Evolutionary conservation across 441 rosid genomes (phyloP).

Genomic region (Pelargonium myrrhifolium): DNA sequence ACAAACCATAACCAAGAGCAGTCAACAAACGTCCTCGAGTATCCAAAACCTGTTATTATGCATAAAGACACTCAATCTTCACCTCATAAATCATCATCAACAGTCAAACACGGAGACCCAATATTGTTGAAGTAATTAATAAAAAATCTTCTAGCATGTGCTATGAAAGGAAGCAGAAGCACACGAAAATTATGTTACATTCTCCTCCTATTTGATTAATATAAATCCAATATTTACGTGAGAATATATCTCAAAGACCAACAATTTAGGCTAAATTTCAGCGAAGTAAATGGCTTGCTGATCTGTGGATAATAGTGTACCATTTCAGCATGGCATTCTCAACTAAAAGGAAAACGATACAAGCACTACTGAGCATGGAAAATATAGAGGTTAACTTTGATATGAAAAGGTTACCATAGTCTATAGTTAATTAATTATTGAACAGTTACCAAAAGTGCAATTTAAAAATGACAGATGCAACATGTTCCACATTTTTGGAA

Average conservation of each 20-base stretch:
- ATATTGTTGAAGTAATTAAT: not conserved
- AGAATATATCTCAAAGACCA: too few relatives aligned
- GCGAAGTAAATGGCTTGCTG: too few relatives aligned
- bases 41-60: constrained; percentile 37
- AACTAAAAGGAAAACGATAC: not conserved
- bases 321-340: not conserved
- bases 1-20: constrained; percentile 56
- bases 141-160: not conserved
- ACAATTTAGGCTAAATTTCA: too few relatives aligned
- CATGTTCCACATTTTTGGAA: too few relatives aligned
- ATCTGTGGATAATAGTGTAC: not conserved
- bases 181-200: not conserved
- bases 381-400: not conserved
- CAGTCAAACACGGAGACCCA: not conserved
- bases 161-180: not conserved
- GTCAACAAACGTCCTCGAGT: constrained; percentile 46
- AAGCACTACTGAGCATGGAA: not conserved
- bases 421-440: too few relatives aligned
- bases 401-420: too few relatives aligned
- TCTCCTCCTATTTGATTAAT: too few relatives aligned
- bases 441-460: too few relatives aligned
- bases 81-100: not conserved
- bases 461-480: too few relatives aligned
- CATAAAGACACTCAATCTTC: not conserved
- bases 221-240: too few relatives aligned